These are phyloP conservation scores for Hymenoscyphus fructigenus DNA, from an alignment of 2,329 filamentous ascomycete species.

Conservation along the genomic window DNA sequence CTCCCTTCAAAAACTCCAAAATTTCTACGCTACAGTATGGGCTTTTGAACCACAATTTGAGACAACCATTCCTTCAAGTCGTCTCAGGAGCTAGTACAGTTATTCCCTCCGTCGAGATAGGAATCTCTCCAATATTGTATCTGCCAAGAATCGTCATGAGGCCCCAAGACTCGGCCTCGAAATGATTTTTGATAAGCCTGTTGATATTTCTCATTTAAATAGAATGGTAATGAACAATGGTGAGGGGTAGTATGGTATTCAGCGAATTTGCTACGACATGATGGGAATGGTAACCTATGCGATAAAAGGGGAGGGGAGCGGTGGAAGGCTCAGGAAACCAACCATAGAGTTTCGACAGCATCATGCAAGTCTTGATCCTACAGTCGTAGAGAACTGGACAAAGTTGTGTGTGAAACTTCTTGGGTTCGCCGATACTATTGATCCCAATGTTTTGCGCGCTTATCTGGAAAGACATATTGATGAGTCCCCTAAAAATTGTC, in stretches of 20 bases:
- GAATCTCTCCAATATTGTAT: background rate
- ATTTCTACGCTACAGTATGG: background rate
- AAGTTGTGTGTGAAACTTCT: constrained; percentile 11
- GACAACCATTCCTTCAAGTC: background rate
- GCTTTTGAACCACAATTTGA: constrained; percentile 6
- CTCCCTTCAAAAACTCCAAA: background rate
- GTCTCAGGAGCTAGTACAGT: background rate
- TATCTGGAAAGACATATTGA: constrained; percentile 2
- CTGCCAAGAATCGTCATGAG: background rate
- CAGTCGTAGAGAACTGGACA: constrained; percentile 16
- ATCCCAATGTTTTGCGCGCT: background rate
- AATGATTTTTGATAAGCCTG: background rate
- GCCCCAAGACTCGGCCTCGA: background rate
- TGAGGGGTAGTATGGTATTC: background rate
- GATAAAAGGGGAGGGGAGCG: no score
- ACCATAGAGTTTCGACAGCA: constrained; percentile 28
- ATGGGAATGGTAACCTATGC: background rate
- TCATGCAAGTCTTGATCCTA: constrained; percentile 16
- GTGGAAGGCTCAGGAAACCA: background rate
- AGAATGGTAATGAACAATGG: background rate
- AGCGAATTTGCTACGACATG: background rate
- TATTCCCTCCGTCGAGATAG: background rate
- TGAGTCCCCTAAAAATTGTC: background rate
- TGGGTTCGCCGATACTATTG: constrained; percentile 8
- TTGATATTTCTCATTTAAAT: background rate